Evolutionary conservation across 2,329 filamentous ascomycete species (phyloP).

Genomic region (Cryphonectria naterciae): DNA sequence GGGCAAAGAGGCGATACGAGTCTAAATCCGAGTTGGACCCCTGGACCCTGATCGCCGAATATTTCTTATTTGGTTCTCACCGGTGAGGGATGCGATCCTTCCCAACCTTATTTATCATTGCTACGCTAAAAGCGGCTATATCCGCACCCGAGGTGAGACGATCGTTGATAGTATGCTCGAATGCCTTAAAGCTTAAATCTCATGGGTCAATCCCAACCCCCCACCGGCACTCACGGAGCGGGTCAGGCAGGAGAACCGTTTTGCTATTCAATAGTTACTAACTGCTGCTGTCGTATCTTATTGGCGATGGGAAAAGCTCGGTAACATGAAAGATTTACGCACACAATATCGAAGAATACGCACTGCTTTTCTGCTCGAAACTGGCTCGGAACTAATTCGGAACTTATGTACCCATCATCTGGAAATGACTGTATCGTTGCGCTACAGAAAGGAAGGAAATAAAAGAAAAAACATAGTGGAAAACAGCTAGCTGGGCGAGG

Average conservation of each 20-base stretch:
- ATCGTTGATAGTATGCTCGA: not conserved
- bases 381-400: not conserved
- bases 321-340: not conserved
- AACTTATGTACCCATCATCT: not conserved
- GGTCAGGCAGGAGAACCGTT: not conserved
- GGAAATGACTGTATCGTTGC: too few relatives aligned
- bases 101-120: not conserved
- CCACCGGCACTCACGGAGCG: not conserved
- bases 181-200: not conserved
- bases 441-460: too few relatives aligned
- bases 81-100: not conserved
- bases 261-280: not conserved
- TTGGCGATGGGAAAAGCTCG: not conserved
- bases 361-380: not conserved
- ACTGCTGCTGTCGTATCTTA: not conserved
- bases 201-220: not conserved
- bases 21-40: not conserved
- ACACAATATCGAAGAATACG: not conserved
- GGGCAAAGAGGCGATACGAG: not conserved
- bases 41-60: not conserved
- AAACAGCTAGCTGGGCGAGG: too few relatives aligned
- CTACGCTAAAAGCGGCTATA: not conserved
- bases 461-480: too few relatives aligned
- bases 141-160: not conserved
- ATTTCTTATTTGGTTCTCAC: not conserved